A percentile compares a stretch with the other conserved stretches of the same genome.
These are phyloP conservation scores for Skeletonema grethae DNA, from an alignment of 108 stramenopile species.

Conservation along the genomic window DNA sequence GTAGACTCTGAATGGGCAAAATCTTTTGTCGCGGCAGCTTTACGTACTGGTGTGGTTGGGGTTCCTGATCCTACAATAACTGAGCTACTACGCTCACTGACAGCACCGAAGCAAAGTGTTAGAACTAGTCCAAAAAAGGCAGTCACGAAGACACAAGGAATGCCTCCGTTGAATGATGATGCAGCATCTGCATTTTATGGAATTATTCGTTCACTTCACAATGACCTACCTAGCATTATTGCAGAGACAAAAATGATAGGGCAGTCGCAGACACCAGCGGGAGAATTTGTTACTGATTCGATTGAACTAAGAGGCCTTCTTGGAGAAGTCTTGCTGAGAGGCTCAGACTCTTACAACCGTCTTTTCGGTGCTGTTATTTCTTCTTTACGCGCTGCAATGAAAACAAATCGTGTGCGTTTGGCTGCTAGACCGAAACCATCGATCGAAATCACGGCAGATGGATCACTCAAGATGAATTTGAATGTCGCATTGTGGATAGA, in stretches of 20 bases:
- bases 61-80: conserved; percentile 39
- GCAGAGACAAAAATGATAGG: background rate
- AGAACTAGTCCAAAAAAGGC: conserved; percentile 5
- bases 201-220: conserved; percentile 58
- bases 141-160: background rate
- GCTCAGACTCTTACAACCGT: conserved; percentile 50
- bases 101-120: conserved; percentile 11
- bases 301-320: conserved; percentile 72
- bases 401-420: conserved; percentile 39
- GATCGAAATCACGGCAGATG: conserved; percentile 49
- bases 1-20: conserved; percentile 46
- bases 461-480: conserved; percentile 48
- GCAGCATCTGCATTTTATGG: conserved; percentile 65
- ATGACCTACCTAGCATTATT: conserved; percentile 40
- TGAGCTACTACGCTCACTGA: conserved; percentile 33
- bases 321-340: conserved; percentile 60
- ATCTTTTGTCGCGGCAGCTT: conserved; percentile 32
- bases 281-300: conserved; percentile 44
- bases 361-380: conserved; percentile 46
- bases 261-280: conserved; percentile 34
- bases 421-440: conserved; percentile 41
- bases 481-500: conserved; percentile 47
- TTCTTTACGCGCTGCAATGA: conserved; percentile 51
- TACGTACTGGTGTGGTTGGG: conserved; percentile 23
- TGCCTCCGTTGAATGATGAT: conserved; percentile 41